Evolutionary conservation across 805 yeast species (phyloP), one percentile per base, ranked within the genome.

Genomic region (Candida ortonii): DNA sequence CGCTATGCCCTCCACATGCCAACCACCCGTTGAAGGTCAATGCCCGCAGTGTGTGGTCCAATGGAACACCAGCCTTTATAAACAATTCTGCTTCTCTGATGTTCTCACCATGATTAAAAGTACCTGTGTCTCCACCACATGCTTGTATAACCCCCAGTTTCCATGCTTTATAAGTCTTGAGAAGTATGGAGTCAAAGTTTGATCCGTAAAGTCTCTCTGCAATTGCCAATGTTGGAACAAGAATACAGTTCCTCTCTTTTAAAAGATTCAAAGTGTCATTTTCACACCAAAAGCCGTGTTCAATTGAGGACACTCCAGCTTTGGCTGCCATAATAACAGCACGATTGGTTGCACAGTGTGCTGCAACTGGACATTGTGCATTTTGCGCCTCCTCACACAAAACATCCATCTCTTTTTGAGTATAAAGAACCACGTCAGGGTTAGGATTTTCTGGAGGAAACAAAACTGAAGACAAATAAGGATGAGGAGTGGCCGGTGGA

Each of bases 71-170:
- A 5, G 57, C 46, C 27, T 49, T 40, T 3, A 42, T 33, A 37
- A 53, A 49, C 34, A 53, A 36, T 37, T 53, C 59, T 17, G 49
- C 52, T 24, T 53, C 59, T 21, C 55, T 28, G n/a, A 52, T 43
- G 32, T 53, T 53, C 20, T 53, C 58, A 8, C 58, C 58, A 31
- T 53, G 58, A n/a, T 49, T 46, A 25, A 49, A 53, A 1, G 58
- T 51, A 2, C 58, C 58, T 8, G 58, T 53, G 28, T 53, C 58
- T 8, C 58, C 58, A 5, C 58, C 58, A 35, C 57, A 52, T 1
- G 57, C 57, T 20, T 49, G 45, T 8, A 28, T 25, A n/a, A 53
- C 39, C 5, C 55, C 58, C 39, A 46, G 24, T 19, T 52, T 28
- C 47, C 51, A 50, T 2, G 55, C 53, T 5, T 31, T 35, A n/a